Base-by-base conservation (phyloP, 345 rosid genomes). In the Eucalyptus erythrocorys region DNA sequence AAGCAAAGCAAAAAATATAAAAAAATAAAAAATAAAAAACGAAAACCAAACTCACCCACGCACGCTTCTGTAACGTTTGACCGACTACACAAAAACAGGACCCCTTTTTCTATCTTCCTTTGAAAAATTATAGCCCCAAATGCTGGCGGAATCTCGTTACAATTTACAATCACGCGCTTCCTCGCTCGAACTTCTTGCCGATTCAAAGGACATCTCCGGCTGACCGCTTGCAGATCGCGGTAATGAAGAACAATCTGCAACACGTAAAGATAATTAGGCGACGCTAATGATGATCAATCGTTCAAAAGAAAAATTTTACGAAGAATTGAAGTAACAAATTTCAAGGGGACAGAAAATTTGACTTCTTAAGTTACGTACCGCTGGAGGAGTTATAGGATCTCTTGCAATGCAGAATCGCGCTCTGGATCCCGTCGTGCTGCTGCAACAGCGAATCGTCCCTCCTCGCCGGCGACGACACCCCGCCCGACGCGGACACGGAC, bases 331-430 rank as follows among this genome's bases (percentile, higher is more conserved):
- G 43, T 37, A 5, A 40, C 13, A 9, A 40, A 40, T 76, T 40
- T 40, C 6, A 11, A 21, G 13, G 47, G 47, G 84, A 76, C 30
- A 6, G 13, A 10, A 11, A 21, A 3, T 76, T 76, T 6, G 42
- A 40, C 43, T 11, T 21, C 43, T 11, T 21, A 1, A 76, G 47
- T 21, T 17, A 76, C 84, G 30, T 19, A 90, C 91, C 89, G 86
- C 89, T 86, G 49, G 87, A 88, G 43, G 95, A 92, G 37, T 93
- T 94, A 89, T 95, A 96, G 34, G 99, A 98, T 86, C 92, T 94
- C 94, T 98, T 98, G 96, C 99, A 98, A 87, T 98, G 99, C 37
- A 95, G 94, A 87, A 98, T 98, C 61, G 99, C 99, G 85, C 99
- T 92, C 87, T 98, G 97, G 89, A 98, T 98, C 90, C 98, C 98